A percentile compares a stretch with the other conserved stretches of the same genome.
Conservation (phyloP, 116 monocot genomes). For the Zostera marina region DNA sequence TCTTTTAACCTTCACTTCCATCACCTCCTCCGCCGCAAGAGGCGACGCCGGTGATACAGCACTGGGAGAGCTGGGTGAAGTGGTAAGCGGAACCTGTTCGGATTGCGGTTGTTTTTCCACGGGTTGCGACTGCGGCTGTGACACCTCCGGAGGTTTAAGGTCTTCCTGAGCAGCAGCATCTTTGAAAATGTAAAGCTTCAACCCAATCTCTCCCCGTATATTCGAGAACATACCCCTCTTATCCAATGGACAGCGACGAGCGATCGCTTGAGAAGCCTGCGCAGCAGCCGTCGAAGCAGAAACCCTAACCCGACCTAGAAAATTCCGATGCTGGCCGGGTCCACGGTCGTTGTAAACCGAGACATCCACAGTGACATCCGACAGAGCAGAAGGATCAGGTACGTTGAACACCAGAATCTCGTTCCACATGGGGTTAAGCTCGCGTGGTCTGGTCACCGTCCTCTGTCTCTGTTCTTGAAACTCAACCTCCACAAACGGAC, state of each 20-base stretch:
- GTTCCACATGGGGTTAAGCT: conserved; percentile 59
- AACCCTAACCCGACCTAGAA: conserved; percentile 56
- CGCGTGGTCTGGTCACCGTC: conserved; percentile 35
- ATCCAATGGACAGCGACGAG: conserved; percentile 57
- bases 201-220: conserved; percentile 53
- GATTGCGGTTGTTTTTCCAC: neutral
- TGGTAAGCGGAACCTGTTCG: too few species aligned
- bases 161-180: neutral
- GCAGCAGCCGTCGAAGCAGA: conserved; percentile 29
- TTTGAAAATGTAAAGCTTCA: conserved; percentile 22
- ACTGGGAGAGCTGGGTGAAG: too few species aligned
- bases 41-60: neutral
- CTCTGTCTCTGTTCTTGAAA: conserved; percentile 53
- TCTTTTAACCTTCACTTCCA: neutral
- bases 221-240: conserved; percentile 85
- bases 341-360: conserved; percentile 52
- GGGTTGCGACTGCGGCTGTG: neutral
- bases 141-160: neutral
- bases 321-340: conserved; percentile 14
- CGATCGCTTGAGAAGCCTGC: conserved; percentile 15
- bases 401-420: conserved; percentile 57
- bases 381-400: conserved; percentile 21
- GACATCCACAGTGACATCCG: conserved; percentile 39
- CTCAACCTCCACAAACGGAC: conserved; percentile 58
- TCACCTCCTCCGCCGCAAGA: conserved; percentile 2